Conservation (phyloP, 768 basidiomycete species). For the Hydnomerulius pinastri region DNA sequence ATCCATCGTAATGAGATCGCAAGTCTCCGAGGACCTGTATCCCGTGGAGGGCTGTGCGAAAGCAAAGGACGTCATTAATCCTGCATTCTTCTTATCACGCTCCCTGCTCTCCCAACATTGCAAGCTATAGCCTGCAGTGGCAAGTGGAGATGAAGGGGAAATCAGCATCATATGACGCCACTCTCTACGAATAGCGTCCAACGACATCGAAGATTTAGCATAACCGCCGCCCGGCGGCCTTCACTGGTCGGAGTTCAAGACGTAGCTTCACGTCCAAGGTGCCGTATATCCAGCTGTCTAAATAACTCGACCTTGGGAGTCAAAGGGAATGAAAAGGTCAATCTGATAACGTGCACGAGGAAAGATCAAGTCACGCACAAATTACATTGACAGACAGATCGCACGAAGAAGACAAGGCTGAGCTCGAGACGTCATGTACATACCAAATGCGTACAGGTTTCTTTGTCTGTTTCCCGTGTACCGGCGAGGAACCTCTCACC, state of each 20-base stretch:
- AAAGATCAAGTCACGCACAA: not conserved
- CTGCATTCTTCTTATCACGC: not conserved
- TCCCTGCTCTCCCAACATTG: too few relatives aligned
- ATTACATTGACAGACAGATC: slow-evolving; percentile 5
- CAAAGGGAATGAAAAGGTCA: not conserved
- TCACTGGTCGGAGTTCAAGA: not conserved
- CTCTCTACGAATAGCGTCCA: not conserved
- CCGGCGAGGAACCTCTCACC: slow-evolving; percentile 4
- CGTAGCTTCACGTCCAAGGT: not conserved
- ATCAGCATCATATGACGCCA: not conserved
- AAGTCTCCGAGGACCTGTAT: not conserved
- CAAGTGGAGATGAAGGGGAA: not conserved
- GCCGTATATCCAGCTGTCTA: slow-evolving; percentile 1
- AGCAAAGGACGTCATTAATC: not conserved
- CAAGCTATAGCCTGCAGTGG: not conserved
- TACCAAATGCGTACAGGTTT: slow-evolving; percentile 13
- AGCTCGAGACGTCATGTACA: not conserved
- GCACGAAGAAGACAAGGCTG: slow-evolving; percentile 1
- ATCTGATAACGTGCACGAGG: slow-evolving; percentile 9
- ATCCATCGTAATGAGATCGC: not conserved
- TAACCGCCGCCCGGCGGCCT: not conserved
- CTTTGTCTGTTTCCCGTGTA: slow-evolving; percentile 11
- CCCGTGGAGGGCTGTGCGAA: not conserved
- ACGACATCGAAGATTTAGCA: not conserved
- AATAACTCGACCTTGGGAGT: slow-evolving; percentile 9